Evolutionary conservation across 768 basidiomycete species (phyloP).

Genomic region (Mrakia gelida): DNA sequence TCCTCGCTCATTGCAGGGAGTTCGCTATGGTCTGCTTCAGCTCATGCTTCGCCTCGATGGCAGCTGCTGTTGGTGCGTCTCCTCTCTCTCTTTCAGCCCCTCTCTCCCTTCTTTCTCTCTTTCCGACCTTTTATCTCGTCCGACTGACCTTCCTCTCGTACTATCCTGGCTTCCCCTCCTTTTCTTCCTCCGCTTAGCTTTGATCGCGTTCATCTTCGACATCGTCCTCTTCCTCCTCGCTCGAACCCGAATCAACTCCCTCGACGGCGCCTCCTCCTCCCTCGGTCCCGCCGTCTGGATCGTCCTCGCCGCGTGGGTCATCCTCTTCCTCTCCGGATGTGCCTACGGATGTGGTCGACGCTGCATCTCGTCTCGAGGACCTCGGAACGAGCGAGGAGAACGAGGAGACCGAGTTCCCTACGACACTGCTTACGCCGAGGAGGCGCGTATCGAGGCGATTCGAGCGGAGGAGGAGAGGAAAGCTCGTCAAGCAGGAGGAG

Average conservation of each 20-base stretch:
- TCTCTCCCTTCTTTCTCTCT: neutral
- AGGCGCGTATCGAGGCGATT: constrained; percentile 23
- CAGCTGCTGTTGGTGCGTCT: constrained; percentile 22
- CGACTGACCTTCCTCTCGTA: neutral
- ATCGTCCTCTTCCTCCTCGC: constrained; percentile 84
- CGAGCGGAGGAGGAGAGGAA: constrained; percentile 31
- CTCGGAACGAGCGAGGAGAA: constrained; percentile 23
- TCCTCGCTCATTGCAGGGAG: constrained; percentile 26
- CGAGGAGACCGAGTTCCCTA: constrained; percentile 18
- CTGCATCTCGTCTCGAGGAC: constrained; percentile 52
- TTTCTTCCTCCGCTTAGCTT: constrained; percentile 44
- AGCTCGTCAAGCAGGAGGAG: constrained; percentile 12
- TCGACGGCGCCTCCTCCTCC: constrained; percentile 66
- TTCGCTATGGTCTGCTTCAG: constrained; percentile 29
- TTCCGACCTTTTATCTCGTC: neutral
- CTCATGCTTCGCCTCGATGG: neutral
- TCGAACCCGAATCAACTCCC: constrained; percentile 70
- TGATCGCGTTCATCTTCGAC: constrained; percentile 90
- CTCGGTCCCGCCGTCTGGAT: constrained; percentile 92
- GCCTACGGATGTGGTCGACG: constrained; percentile 80
- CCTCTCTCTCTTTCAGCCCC: neutral
- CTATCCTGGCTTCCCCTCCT: neutral
- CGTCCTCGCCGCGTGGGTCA: constrained; percentile 75
- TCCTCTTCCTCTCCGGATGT: constrained; percentile 86
- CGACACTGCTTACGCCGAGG: constrained; percentile 22